These are phyloP conservation scores for Phytomonas francai DNA, from an alignment of 208 protist species.

Conservation along the genomic window DNA sequence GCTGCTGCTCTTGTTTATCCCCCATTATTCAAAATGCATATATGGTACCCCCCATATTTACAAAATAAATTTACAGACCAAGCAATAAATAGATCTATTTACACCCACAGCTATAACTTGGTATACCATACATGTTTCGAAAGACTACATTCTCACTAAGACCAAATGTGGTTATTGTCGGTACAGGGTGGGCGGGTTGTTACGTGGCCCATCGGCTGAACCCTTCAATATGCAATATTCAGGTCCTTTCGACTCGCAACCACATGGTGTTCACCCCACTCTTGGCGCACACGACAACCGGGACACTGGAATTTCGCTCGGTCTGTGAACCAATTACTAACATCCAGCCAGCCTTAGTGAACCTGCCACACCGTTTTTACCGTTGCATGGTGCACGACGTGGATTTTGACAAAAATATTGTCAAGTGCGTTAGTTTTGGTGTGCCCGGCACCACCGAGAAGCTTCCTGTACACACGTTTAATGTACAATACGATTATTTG, in stretches of 20 bases:
- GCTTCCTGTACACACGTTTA: slow-evolving; percentile 66
- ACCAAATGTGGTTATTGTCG: slow-evolving; percentile 84
- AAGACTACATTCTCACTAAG: slow-evolving; percentile 13
- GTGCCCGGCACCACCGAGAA: slow-evolving; percentile 50
- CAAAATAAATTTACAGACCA: background rate
- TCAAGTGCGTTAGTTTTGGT: slow-evolving; percentile 73
- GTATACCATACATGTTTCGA: background rate
- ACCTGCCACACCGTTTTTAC: slow-evolving; percentile 69
- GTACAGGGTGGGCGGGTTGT: slow-evolving; percentile 87
- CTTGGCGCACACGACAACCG: slow-evolving; percentile 85
- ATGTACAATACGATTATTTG: slow-evolving; percentile 89
- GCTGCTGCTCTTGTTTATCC: background rate
- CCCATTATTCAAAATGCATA: background rate
- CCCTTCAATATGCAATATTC: slow-evolving; percentile 72
- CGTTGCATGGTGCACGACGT: slow-evolving; percentile 71
- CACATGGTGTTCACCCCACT: slow-evolving; percentile 95
- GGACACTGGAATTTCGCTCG: slow-evolving; percentile 88
- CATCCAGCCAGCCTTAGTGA: slow-evolving; percentile 78
- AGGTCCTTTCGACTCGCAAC: slow-evolving; percentile 84
- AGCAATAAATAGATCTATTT: slow-evolving; percentile 6
- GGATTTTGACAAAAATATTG: slow-evolving; percentile 61
- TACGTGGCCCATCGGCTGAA: slow-evolving; percentile 74
- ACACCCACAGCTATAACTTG: background rate
- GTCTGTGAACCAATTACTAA: slow-evolving; percentile 84
- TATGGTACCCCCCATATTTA: background rate